Evolutionary conservation across 2,329 filamentous ascomycete genomes (phyloP), one percentile per base, ranked within the genome.

Genomic region (Penicillium sp.): DNA sequence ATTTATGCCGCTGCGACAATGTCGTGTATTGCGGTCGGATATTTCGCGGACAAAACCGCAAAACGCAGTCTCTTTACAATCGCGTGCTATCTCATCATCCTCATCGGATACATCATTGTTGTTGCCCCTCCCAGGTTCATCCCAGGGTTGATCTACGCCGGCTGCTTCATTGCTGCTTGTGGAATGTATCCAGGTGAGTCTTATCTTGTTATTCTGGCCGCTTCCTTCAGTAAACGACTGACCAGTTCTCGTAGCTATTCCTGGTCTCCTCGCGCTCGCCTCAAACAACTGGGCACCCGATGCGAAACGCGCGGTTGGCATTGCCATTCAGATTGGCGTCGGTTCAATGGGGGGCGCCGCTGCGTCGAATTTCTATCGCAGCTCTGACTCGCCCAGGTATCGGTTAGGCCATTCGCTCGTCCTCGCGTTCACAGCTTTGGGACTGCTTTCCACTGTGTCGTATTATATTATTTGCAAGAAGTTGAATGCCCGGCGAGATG

Each of bases 321-420:
- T 90, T 83, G 88, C 86, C 0, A 76, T 90, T 15, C 86, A 88
- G 45, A 88, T 90, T 56, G 85, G 85, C 0, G 67, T 87, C 13
- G 88, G 87, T 0, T 90, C 89, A 53, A 62, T 79, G 17, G 54
- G 41, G n/a, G 54, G 54, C 19, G 52, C 49, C 3, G 49, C 49
- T 13, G 62, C 62, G 5, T 66, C 64, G 8, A 66, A 66, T n/a
- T 64, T 66, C 38, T 66, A 66, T 49, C 58, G 62, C 3, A 47
- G 35, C 23, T 35, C 52, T 17, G 64, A 66, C 56, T 51, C 62
- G 11, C 64, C 64, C 3, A 52, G 62, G 19, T 66, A 64, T 38
- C 58, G 62, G 3, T 44, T 66, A 13, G 64, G 64, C 1, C 64
- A 66, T 44, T 56, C 53, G 3, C 30, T 66, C 5, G 64, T 64